Conservation (phyloP, 2,329 filamentous ascomycete genomes). For the Magnaporthiopsis rhizophila region DNA sequence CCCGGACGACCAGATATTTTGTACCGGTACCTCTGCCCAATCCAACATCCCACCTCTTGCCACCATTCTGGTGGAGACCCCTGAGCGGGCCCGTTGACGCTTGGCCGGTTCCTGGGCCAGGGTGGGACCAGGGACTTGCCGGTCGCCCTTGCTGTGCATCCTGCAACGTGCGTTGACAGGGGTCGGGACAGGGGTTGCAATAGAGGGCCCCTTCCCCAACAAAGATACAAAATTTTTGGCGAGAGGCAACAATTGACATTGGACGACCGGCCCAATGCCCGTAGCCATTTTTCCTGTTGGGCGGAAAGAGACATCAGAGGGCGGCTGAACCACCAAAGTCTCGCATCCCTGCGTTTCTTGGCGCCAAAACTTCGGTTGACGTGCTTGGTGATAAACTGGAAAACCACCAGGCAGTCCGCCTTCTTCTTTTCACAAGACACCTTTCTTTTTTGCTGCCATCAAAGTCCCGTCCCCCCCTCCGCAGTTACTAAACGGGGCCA, state of each 20-base stretch:
- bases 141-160: background rate
- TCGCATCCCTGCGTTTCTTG: background rate
- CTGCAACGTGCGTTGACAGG: constrained; percentile 8
- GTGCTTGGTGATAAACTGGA: constrained; percentile 3
- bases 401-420: background rate
- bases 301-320: background rate
- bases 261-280: background rate
- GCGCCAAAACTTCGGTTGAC: constrained; percentile 2
- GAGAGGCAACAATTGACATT: constrained; percentile 12
- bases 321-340: background rate
- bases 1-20: background rate
- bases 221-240: constrained; percentile 24
- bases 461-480: background rate
- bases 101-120: background rate
- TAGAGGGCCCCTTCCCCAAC: constrained; percentile 20
- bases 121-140: constrained; percentile 4
- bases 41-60: background rate
- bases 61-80: constrained; percentile 4
- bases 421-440: background rate
- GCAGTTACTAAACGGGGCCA: background rate
- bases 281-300: constrained; percentile 4
- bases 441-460: background rate
- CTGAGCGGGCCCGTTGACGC: constrained; percentile 5
- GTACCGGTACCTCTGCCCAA: background rate
- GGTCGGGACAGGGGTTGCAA: constrained; percentile 12